These are phyloP conservation scores for Colletotrichum sp. DNA, from an alignment of 2,329 filamentous ascomycete genomes.

Conservation along the genomic window DNA sequence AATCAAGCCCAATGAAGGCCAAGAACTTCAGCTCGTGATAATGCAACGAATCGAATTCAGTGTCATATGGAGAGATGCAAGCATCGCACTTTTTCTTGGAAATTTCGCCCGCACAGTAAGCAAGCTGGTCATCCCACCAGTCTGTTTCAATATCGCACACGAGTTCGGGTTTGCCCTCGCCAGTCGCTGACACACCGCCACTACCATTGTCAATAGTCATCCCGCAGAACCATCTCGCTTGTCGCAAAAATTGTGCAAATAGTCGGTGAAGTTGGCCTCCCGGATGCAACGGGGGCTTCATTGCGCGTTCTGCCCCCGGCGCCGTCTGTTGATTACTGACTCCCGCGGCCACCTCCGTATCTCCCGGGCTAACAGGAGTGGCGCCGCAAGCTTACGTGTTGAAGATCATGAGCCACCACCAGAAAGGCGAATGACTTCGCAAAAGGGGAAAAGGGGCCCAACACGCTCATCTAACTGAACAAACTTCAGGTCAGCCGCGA, in stretches of 20 bases:
- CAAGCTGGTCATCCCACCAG: background rate
- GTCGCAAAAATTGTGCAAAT: background rate
- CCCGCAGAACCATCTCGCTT: background rate
- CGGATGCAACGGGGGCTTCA: background rate
- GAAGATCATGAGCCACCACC: background rate
- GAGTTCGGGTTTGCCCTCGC: background rate
- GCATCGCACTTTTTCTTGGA: background rate
- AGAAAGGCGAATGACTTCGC: background rate
- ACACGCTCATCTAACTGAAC: background rate
- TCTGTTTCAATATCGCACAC: background rate
- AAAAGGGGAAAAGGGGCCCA: background rate
- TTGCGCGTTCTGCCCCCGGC: background rate
- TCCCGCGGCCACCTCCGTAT: background rate
- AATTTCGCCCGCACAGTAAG: background rate
- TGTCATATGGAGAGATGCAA: background rate
- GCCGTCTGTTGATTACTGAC: background rate
- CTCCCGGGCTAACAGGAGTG: background rate
- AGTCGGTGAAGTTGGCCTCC: background rate
- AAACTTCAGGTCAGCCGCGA: background rate
- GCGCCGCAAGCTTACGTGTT: background rate
- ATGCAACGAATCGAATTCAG: background rate
- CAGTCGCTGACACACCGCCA: background rate
- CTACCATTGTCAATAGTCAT: background rate
- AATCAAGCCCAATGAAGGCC: background rate
- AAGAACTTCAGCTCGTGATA: background rate